These are phyloP conservation scores for Pichia norvegensis DNA, from an alignment of 1,139 yeast species.

Conservation along the genomic window DNA sequence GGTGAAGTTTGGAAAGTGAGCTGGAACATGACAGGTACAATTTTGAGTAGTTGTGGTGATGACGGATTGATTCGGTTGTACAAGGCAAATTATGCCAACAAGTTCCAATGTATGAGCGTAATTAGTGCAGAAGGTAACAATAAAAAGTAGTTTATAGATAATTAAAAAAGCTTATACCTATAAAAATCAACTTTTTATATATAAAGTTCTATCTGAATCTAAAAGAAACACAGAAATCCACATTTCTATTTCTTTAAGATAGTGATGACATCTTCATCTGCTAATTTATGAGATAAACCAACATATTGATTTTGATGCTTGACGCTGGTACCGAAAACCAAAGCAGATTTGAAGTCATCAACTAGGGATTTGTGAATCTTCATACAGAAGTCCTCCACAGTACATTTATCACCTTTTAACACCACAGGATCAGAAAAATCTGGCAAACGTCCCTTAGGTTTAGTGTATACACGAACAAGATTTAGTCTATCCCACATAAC, in stretches of 20 bases:
- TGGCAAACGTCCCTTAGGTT: conserved; percentile 91
- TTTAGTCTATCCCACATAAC: conserved; percentile 90
- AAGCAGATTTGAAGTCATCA: conserved; percentile 85
- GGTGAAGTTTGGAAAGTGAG: conserved; percentile 90
- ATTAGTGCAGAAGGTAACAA: conserved; percentile 50
- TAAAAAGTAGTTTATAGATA: neutral
- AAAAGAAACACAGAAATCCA: conserved; percentile 12
- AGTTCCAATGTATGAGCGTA: conserved; percentile 88
- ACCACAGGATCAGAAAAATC: conserved; percentile 95
- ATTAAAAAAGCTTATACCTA: neutral
- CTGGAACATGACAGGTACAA: conserved; percentile 92
- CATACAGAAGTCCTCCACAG: conserved; percentile 94
- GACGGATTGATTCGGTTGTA: conserved; percentile 89
- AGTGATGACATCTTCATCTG: conserved; percentile 96
- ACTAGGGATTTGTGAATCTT: conserved; percentile 91
- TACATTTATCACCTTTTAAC: conserved; percentile 66
- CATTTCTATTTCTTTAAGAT: conserved; percentile 59
- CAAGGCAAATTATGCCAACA: conserved; percentile 80
- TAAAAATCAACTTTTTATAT: neutral
- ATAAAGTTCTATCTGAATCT: neutral
- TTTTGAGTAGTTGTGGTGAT: conserved; percentile 88
- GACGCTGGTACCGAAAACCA: conserved; percentile 86
- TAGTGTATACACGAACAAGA: conserved; percentile 90
- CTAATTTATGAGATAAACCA: conserved; percentile 71
- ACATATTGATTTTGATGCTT: conserved; percentile 98